Conservation (phyloP, 2,329 filamentous ascomycete species). For the Ascomycota sp. region DNA sequence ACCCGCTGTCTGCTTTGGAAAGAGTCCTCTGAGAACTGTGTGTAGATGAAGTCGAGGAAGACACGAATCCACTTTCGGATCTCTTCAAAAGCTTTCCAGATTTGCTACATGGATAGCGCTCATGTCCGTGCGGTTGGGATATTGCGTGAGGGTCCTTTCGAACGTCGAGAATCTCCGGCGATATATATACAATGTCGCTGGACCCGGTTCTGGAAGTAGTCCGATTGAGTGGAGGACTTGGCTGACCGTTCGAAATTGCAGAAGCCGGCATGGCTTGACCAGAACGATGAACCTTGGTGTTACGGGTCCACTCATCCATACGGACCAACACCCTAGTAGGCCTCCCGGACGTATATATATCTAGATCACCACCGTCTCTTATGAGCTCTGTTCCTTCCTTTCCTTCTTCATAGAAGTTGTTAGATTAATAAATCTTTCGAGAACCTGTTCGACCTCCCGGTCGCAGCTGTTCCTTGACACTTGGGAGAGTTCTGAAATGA, state of each 20-base stretch:
- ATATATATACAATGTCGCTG: constrained; percentile 7
- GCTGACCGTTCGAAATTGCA: background rate
- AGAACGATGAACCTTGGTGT: too few relatives aligned
- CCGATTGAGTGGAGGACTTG: background rate
- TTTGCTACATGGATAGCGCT: constrained; percentile 1
- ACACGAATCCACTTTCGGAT: constrained; percentile 28
- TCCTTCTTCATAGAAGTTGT: too few relatives aligned
- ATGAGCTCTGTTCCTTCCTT: too few relatives aligned
- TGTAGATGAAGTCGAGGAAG: constrained; percentile 23
- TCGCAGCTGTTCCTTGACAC: too few relatives aligned
- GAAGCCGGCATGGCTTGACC: too few relatives aligned
- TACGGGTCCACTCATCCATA: too few relatives aligned
- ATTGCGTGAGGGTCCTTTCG: constrained; percentile 24
- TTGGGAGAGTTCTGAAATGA: too few relatives aligned
- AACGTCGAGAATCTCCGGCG: constrained; percentile 16
- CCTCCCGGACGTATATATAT: too few relatives aligned
- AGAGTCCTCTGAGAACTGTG: constrained; percentile 22
- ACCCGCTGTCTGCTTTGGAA: constrained; percentile 40
- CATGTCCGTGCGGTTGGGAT: constrained; percentile 5
- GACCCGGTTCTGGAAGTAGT: background rate
- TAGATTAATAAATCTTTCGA: too few relatives aligned
- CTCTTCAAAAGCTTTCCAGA: constrained; percentile 6
- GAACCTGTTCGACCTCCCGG: too few relatives aligned
- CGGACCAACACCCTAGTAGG: too few relatives aligned
- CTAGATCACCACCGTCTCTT: too few relatives aligned